Evolutionary conservation across 371 early-diverging fungal genomes (phyloP), one percentile per base, ranked within the genome.

Genomic region (Mortierella sp.): DNA sequence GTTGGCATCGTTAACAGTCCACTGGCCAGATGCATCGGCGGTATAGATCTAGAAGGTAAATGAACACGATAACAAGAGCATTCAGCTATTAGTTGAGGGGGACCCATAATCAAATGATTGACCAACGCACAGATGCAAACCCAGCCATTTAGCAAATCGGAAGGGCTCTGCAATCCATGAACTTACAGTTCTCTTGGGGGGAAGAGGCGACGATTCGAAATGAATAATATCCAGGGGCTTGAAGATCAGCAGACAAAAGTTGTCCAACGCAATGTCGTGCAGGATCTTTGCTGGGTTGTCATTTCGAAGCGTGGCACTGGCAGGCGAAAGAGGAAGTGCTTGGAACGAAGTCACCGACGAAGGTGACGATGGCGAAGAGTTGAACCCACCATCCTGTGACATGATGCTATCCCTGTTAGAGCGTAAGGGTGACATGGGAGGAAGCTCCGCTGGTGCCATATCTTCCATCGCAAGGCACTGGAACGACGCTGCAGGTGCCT

Each of bases 231-330:
- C 84, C 47, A 76, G 78, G 0, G 88, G 83, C 63, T 90, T 91
- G 65, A 87, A 91, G 1, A 90, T 80, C 54, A 93, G 58, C 40
- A 93, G 60, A 66, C 91, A 90, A 78, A 90, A 91, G 55, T 91
- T 91, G 63, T 92, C 92, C 71, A 89, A 71, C 0, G 93, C 92
- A 55, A 85, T 80, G 62, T 90, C 89, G 71, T 92, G 90, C 53
- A 80, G 55, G 52, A 82, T 63, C 57, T 80, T 73, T 14, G 63
- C 74, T 0, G 80, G 70, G 52, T 73, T 67, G 41, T 72, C 81
- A 29, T 64, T 69, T 12, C 65, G 43, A n/a, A 67, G 50, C 14
- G 16, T n/a, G 13, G 43, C 22, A 3, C 53, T 51, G 3, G 41
- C 24, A 16, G 67, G 63, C 28, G 73, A 61, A 17, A 61, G 28